Conservation (phyloP, 805 yeast genomes). For the Yamadazyma endophytica region DNA sequence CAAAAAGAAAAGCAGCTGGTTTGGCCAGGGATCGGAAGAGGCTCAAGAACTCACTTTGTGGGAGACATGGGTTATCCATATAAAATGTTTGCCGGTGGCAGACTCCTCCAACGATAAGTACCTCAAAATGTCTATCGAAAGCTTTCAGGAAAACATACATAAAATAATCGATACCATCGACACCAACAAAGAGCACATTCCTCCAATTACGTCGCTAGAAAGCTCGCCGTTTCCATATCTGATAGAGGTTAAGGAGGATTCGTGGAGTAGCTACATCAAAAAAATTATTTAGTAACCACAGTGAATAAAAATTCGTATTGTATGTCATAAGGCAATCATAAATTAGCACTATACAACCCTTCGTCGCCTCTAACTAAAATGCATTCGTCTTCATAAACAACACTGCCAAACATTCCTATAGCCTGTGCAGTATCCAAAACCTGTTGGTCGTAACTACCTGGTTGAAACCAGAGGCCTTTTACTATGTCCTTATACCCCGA, state of each 20-base stretch:
- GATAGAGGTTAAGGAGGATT: slow-evolving; percentile 32
- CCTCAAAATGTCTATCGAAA: slow-evolving; percentile 24
- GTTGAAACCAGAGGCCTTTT: slow-evolving; percentile 77
- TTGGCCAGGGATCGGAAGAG: slow-evolving; percentile 31
- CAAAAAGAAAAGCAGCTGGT: slow-evolving; percentile 52
- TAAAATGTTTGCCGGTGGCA: slow-evolving; percentile 38
- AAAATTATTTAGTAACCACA: slow-evolving; percentile 29
- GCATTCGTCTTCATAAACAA: slow-evolving; percentile 56
- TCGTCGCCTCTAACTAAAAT: slow-evolving; percentile 66
- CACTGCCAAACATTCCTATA: slow-evolving; percentile 27
- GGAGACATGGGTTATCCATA: slow-evolving; percentile 67
- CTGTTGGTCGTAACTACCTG: slow-evolving; percentile 63
- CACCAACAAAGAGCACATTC: slow-evolving; percentile 60
- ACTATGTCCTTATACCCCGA: slow-evolving; percentile 35
- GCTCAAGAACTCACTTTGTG: slow-evolving; percentile 48
- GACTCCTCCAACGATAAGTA: background rate
- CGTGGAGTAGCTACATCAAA: slow-evolving; percentile 42
- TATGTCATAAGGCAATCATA: slow-evolving; percentile 15
- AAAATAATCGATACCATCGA: slow-evolving; percentile 53
- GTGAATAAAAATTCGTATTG: background rate
- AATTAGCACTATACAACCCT: slow-evolving; percentile 36
- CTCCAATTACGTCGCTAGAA: slow-evolving; percentile 67
- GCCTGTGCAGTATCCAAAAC: slow-evolving; percentile 41
- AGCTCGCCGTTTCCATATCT: slow-evolving; percentile 57
- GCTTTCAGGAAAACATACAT: slow-evolving; percentile 38